Evolutionary conservation across 1,139 yeast genomes (phyloP).

Genomic region (Saccharomyces hybrid): DNA sequence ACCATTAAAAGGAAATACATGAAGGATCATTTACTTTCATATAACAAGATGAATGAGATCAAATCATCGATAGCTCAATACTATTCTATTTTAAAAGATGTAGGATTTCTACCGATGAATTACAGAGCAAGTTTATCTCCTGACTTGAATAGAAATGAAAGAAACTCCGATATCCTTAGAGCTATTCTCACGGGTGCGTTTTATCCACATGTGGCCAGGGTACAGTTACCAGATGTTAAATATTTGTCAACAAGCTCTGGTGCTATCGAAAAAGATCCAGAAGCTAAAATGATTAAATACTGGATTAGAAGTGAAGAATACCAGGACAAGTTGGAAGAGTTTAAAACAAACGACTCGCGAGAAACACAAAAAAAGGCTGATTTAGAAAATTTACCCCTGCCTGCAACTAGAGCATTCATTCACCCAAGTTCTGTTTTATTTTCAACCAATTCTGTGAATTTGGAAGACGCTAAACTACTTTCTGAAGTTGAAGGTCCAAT

Average conservation of each 20-base stretch:
- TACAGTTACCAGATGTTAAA: slow-evolving; percentile 75
- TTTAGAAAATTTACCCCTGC: slow-evolving; percentile 29
- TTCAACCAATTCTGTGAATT: slow-evolving; percentile 23
- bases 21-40: slow-evolving; percentile 56
- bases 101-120: slow-evolving; percentile 60
- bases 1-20: slow-evolving; percentile 44
- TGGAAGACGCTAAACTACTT: slow-evolving; percentile 36
- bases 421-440: slow-evolving; percentile 80
- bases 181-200: slow-evolving; percentile 73
- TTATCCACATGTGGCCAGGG: slow-evolving; percentile 75
- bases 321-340: slow-evolving; percentile 27
- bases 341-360: slow-evolving; percentile 3
- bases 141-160: slow-evolving; percentile 42
- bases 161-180: slow-evolving; percentile 46
- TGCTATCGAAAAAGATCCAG: slow-evolving; percentile 76
- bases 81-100: slow-evolving; percentile 56
- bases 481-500: slow-evolving; percentile 29
- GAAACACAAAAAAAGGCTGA: slow-evolving; percentile 9
- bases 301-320: slow-evolving; percentile 61
- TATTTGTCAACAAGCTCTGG: slow-evolving; percentile 67
- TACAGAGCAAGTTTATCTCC: slow-evolving; percentile 30
- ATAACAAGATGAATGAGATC: slow-evolving; percentile 61
- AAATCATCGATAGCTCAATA: slow-evolving; percentile 64
- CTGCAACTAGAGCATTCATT: slow-evolving; percentile 63
- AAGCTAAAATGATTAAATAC: slow-evolving; percentile 61